Evolutionary conservation across 2,329 filamentous ascomycete species (phyloP).

Genomic region (Neofusicoccum umdonicola): DNA sequence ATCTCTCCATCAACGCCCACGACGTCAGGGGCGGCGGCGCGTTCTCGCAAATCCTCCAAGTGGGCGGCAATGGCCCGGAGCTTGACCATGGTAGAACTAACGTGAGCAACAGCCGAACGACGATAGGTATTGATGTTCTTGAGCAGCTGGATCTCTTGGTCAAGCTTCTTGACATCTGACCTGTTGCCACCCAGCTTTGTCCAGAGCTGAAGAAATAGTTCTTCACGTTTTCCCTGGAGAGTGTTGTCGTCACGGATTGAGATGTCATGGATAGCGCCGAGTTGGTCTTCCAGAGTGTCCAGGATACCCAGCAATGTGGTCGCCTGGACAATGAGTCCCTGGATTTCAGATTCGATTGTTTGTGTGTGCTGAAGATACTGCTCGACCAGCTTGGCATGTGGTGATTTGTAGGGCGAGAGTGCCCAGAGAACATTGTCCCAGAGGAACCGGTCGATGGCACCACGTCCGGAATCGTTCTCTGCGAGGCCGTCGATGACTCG

Average conservation of each 20-base stretch:
- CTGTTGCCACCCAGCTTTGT: conserved; percentile 70
- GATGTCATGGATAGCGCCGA: conserved; percentile 68
- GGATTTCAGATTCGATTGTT: conserved; percentile 68
- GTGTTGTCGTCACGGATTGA: conserved; percentile 62
- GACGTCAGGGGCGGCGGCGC: conserved; percentile 65
- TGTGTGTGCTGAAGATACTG: conserved; percentile 73
- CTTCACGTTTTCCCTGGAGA: conserved; percentile 59
- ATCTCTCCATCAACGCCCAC: conserved; percentile 29
- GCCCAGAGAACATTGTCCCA: conserved; percentile 35
- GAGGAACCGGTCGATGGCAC: conserved; percentile 40
- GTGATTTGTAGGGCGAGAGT: conserved; percentile 27
- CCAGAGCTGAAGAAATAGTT: conserved; percentile 70
- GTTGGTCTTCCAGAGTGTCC: conserved; percentile 64
- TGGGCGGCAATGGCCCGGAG: conserved; percentile 70
- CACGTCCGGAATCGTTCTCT: conserved; percentile 23
- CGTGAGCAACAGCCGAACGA: conserved; percentile 63
- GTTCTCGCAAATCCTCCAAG: conserved; percentile 68
- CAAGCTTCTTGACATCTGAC: conserved; percentile 58
- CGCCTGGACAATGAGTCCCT: conserved; percentile 66
- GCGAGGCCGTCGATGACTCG: conserved; percentile 34
- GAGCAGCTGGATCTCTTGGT: conserved; percentile 64
- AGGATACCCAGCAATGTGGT: conserved; percentile 66
- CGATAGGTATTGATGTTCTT: conserved; percentile 65
- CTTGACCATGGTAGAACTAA: conserved; percentile 68
- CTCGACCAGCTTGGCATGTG: conserved; percentile 59